Evolutionary conservation across 306 rosid genomes (phyloP), one percentile per base, ranked within the genome.

Genomic region (Quercus parvula): DNA sequence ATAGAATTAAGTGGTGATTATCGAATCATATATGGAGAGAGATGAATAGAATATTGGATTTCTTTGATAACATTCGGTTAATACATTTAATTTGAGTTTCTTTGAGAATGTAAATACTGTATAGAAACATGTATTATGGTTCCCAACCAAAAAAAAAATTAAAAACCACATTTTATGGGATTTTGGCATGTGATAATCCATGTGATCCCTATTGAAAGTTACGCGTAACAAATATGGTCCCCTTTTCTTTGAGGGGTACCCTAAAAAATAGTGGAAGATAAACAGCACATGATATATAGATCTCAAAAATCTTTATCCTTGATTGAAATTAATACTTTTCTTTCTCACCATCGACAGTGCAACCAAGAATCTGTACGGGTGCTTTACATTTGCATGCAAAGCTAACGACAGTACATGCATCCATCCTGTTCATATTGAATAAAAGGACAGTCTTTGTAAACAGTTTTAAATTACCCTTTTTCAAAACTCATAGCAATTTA

Each of bases 121-220:
- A 56, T 64, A 13, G 3, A 41, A 8, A 41, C 11, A 41, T 41
- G 0, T 20, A 61, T 49, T 24, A 14, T 44, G 62, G 33, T 41
- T 52, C 57, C 52, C 6, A 68, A 74, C 20, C 41, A 49, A 8
- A 73, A 41, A 27, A 31, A 71, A 63, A 54, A 44, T 24, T 3
- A 31, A 79, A 11, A 54, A 64, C 58, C 61, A 62, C 51, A 35
- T 70, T 66, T 79, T 54, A 24, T 62, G 80, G 89, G 78, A 52
- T 77, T 70, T 70, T 58, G 80, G 75, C 89, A 86, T 88, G 89
- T 86, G 88, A 85, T 56, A 24, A 46, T 41, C 71, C 88, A 86
- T 79, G 91, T 88, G 91, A 84, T 17, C 71, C 83, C 68, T 70
- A 81, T 84, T 79, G 64, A 79, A 84, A 79, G 56, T 57, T 10